Conservation (phyloP, 805 yeast species). For the Pichia membranifaciens region DNA sequence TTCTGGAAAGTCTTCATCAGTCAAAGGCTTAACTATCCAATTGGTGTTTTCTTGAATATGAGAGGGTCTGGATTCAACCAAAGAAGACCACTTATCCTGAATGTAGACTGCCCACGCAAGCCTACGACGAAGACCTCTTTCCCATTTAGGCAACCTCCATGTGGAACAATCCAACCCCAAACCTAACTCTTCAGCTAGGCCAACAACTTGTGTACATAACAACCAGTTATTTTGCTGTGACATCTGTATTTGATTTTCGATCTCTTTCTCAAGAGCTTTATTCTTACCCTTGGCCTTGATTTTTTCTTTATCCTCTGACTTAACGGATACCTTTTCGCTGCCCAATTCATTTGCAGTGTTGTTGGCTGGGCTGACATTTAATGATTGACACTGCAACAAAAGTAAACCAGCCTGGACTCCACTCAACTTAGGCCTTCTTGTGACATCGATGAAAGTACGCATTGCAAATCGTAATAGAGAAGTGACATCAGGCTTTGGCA, state of each 20-base stretch:
- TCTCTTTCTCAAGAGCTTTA: slow-evolving; percentile 1
- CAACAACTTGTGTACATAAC: slow-evolving; percentile 77
- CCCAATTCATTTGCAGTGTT: neutral
- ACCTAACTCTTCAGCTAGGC: slow-evolving; percentile 86
- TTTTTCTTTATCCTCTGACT: neutral
- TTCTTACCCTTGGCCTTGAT: neutral
- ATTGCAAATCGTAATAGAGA: slow-evolving; percentile 65
- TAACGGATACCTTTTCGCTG: neutral
- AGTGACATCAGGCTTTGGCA: slow-evolving; percentile 72
- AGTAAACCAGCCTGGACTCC: slow-evolving; percentile 87
- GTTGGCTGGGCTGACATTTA: slow-evolving; percentile 11
- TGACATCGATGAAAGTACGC: slow-evolving; percentile 59
- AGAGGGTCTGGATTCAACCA: slow-evolving; percentile 79
- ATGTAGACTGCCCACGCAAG: slow-evolving; percentile 94
- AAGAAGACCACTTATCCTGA: slow-evolving; percentile 87
- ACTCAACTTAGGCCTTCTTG: slow-evolving; percentile 83
- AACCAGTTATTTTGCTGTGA: slow-evolving; percentile 69
- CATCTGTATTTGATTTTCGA: slow-evolving; percentile 4
- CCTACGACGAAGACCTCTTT: slow-evolving; percentile 77
- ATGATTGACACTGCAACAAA: slow-evolving; percentile 57
- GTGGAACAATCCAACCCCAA: slow-evolving; percentile 82
- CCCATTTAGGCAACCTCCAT: slow-evolving; percentile 96
- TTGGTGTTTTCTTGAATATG: slow-evolving; percentile 65
- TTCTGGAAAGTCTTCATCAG: slow-evolving; percentile 76
- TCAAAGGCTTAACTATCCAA: slow-evolving; percentile 71